phyloP scores from a whole-genome alignment of 768 basidiomycete species.

The Lactarius deliciosus region DNA sequence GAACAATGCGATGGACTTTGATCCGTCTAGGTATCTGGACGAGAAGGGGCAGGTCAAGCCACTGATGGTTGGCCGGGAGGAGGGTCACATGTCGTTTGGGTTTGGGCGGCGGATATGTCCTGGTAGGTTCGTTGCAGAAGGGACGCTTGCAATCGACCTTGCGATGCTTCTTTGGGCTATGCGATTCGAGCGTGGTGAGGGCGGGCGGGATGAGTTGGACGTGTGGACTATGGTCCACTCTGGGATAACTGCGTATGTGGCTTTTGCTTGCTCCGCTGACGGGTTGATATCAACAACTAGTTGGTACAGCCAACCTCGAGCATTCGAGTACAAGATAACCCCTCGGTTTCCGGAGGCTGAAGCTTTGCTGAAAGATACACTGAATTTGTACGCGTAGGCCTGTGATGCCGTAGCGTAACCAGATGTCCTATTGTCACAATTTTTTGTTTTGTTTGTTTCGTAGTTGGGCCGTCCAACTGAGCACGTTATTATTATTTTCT shows the following conservation, averaged over 20 bases:
- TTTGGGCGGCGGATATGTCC: not conserved
- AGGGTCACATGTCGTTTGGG: not conserved
- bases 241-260: not conserved
- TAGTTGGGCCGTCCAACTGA: too few relatives aligned
- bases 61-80: not conserved
- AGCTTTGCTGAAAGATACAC: not conserved
- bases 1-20: not conserved
- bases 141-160: not conserved
- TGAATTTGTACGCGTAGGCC: not conserved
- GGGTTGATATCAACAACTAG: not conserved
- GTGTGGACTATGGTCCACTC: not conserved
- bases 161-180: not conserved
- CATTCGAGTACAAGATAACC: not conserved
- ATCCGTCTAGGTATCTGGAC: not conserved
- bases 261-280: too few relatives aligned
- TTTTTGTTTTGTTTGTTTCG: too few relatives aligned
- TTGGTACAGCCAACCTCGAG: not conserved
- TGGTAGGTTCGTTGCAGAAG: not conserved
- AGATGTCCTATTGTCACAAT: too few relatives aligned
- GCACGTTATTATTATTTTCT: too few relatives aligned
- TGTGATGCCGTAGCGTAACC: too few relatives aligned
- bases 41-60: not conserved
- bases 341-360: not conserved
- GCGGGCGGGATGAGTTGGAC: not conserved
- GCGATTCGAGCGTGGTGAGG: not conserved